Conservation (phyloP, 2,329 filamentous ascomycete genomes). For the Thermoascus crustaceus region DNA sequence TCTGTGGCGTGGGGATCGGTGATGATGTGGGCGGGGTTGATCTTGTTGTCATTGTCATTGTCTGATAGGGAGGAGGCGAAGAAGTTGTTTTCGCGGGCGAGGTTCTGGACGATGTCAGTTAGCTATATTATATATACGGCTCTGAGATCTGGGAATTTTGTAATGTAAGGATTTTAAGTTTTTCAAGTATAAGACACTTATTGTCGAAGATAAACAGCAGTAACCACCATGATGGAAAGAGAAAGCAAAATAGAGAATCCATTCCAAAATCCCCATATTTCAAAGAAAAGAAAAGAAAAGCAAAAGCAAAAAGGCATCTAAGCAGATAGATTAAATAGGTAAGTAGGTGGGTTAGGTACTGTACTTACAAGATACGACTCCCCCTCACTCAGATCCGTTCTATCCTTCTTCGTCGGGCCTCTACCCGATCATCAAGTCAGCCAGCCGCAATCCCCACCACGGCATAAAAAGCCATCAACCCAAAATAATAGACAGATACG, state of each 20-base stretch:
- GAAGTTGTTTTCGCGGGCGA: conserved; percentile 25
- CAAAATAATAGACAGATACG: conserved; percentile 11
- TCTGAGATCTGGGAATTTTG: too few relatives aligned
- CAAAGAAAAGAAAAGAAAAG: too few relatives aligned
- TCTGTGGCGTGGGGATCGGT: conserved; percentile 69
- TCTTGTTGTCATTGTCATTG: background rate
- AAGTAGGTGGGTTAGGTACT: conserved; percentile 28
- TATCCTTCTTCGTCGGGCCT: conserved; percentile 52
- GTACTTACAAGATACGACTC: conserved; percentile 49
- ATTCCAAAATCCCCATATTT: too few relatives aligned
- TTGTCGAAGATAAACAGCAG: too few relatives aligned
- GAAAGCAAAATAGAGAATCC: conserved; percentile 26
- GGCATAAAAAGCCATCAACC: background rate
- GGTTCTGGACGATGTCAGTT: conserved; percentile 19
- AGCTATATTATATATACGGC: too few relatives aligned
- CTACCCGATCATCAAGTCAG: conserved; percentile 30
- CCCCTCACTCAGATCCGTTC: conserved; percentile 51
- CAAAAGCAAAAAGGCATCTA: too few relatives aligned
- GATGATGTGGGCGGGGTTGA: conserved; percentile 36
- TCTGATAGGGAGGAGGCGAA: conserved; percentile 16
- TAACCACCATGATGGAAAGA: conserved; percentile 2
- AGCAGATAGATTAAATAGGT: too few relatives aligned
- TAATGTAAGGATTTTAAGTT: too few relatives aligned
- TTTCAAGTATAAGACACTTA: too few relatives aligned
- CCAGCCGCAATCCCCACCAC: conserved; percentile 10